phyloP scores from a whole-genome alignment of 108 stramenopile genomes.

The Nannochloropsis oceanica region DNA sequence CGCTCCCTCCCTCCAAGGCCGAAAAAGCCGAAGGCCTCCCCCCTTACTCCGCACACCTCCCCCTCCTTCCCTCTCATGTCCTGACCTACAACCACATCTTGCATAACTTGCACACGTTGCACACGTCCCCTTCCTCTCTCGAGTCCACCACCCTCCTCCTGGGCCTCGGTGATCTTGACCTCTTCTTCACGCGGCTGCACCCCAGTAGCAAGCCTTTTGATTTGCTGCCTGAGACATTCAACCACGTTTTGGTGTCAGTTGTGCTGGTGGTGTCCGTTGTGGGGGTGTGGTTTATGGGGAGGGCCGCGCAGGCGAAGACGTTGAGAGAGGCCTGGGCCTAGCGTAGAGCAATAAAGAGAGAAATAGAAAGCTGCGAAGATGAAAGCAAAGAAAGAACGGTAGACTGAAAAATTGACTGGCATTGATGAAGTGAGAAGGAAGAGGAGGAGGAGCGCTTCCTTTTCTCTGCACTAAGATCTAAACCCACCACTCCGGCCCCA shows the following conservation, averaged over 20 bases:
- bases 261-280: slow-evolving; percentile 7
- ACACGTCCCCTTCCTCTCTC: slow-evolving; percentile 22
- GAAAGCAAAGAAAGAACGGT: neutral
- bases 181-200: slow-evolving; percentile 26
- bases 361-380: neutral
- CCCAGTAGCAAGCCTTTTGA: slow-evolving; percentile 38
- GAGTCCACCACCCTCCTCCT: slow-evolving; percentile 38
- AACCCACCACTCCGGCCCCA: no score
- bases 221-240: slow-evolving; percentile 39
- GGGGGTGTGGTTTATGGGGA: neutral
- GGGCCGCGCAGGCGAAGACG: neutral
- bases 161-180: slow-evolving; percentile 22
- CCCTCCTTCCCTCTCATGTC: slow-evolving; percentile 12
- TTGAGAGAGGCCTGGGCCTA: neutral
- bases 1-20: slow-evolving; percentile 40
- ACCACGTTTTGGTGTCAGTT: slow-evolving; percentile 21
- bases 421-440: no score
- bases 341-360: neutral
- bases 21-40: slow-evolving; percentile 43
- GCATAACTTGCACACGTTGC: neutral
- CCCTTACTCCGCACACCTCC: slow-evolving; percentile 30
- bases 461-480: no score
- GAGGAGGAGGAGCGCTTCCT: no score
- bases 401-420: neutral
- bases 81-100: slow-evolving; percentile 27